Evolutionary conservation across 306 rosid species (phyloP), one percentile per base, ranked within the genome.

Genomic region (Gynostemma pentaphyllum): DNA sequence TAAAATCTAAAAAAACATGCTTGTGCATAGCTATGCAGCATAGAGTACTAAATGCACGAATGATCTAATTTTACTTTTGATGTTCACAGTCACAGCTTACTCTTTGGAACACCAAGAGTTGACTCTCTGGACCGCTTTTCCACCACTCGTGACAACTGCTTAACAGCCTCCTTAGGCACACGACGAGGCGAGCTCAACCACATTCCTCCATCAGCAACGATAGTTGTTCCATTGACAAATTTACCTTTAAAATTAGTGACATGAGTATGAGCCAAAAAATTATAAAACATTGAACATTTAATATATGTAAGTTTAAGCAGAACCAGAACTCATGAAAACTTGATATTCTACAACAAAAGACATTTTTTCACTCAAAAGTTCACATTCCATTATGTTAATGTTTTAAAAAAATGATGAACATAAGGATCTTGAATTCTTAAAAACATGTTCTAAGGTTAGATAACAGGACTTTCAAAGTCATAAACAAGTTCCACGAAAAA

Each of bases 111-210:
- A 51, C 88, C 96, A 5, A 81, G 65, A 0, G 79, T 80, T 42
- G 75, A 69, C 59, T 62, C 63, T 73, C 94, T 77, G 49, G 88
- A 86, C 83, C 88, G 88, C 68, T 78, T 86, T 70, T 92, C 96
- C 27, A 92, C 84, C n/a, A 80, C 19, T 52, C 96, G 83, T 0
- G 99, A 92, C 53, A 82, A 75, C 75, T 81, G 85, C 75, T 62
- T 84, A 60, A 92, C 94, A 2, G 83, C 96, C 51, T 82, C 95
- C 62, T 92, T 92, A 0, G 87, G 78, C 41, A 92, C 47, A 67
- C 80, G 77, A 19, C 99, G 96, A 41, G 96, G 95, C 29, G 50
- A 76, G 82, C 88, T 92, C 88, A 92, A 79, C 96, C 96, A 92
- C 56, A 80, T 80, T 42, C 96, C 99, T 63, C 99, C 96, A 18